These are phyloP conservation scores for Leccinum aurantiacum DNA, from an alignment of 768 basidiomycete genomes.

Conservation along the genomic window DNA sequence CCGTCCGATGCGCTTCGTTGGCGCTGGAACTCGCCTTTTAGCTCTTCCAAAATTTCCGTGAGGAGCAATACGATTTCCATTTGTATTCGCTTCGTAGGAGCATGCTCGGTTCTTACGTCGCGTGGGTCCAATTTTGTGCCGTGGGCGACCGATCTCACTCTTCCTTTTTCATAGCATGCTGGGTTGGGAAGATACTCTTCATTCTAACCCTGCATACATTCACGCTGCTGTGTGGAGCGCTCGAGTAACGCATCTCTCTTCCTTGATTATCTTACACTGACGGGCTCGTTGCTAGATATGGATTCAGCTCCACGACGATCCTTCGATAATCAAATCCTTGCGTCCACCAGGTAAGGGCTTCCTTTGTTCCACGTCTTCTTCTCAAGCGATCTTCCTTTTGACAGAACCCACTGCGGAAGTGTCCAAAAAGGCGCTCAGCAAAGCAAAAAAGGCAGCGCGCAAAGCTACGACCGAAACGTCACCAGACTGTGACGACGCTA, in stretches of 20 bases:
- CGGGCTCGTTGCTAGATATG: constrained; percentile 57
- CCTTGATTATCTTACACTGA: constrained; percentile 11
- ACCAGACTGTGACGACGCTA: constrained; percentile 37
- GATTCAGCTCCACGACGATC: constrained; percentile 67
- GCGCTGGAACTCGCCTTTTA: constrained; percentile 28
- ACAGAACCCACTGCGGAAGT: constrained; percentile 21
- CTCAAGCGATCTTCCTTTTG: not conserved
- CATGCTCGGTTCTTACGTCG: constrained; percentile 81
- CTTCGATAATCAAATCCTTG: constrained; percentile 49
- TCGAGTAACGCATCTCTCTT: constrained; percentile 44
- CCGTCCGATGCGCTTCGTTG: constrained; percentile 1
- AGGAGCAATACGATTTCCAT: constrained; percentile 98
- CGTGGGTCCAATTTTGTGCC: constrained; percentile 50
- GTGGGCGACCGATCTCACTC: constrained; percentile 4
- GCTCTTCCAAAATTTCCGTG: constrained; percentile 85
- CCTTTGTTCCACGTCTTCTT: constrained; percentile 31
- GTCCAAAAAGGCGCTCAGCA: constrained; percentile 83
- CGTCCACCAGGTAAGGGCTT: constrained; percentile 37
- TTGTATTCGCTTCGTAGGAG: constrained; percentile 89
- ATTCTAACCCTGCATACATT: constrained; percentile 75
- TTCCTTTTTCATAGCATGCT: constrained; percentile 53
- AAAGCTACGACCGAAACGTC: constrained; percentile 51
- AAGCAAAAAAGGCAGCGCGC: constrained; percentile 77
- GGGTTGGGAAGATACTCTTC: constrained; percentile 77
- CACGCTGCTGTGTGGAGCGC: constrained; percentile 70